phyloP scores from a whole-genome alignment of 768 basidiomycete genomes.

The Tylopilus balloui region DNA sequence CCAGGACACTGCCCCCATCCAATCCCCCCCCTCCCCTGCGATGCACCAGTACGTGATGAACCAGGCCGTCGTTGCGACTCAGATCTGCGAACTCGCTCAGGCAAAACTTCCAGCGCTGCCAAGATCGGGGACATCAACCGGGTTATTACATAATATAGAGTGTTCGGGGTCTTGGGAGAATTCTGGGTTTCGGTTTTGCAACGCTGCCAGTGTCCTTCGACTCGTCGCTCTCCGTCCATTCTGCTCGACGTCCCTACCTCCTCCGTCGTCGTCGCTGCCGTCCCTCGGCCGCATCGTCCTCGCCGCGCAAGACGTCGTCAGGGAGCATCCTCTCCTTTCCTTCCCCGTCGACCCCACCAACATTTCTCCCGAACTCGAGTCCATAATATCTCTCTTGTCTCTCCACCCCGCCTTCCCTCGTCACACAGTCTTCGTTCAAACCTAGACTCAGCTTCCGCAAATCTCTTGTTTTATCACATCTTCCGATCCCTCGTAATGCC shows the following conservation, averaged over 20 bases:
- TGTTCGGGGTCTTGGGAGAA: slow-evolving; percentile 34
- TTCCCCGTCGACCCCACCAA: slow-evolving; percentile 18
- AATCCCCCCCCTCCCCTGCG: too few species aligned
- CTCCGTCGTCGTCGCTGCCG: slow-evolving; percentile 18
- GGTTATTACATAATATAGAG: slow-evolving; percentile 16
- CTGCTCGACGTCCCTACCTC: slow-evolving; percentile 26
- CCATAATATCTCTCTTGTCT: slow-evolving; percentile 28
- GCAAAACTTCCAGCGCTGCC: too few species aligned
- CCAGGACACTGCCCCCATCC: too few species aligned
- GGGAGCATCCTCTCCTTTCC: slow-evolving; percentile 17
- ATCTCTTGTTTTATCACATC: slow-evolving; percentile 21
- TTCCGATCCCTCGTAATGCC: slow-evolving; percentile 34
- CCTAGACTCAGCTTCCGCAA: slow-evolving; percentile 17
- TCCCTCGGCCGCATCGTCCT: slow-evolving; percentile 20
- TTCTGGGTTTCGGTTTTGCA: slow-evolving; percentile 33
- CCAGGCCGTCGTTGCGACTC: too few species aligned
- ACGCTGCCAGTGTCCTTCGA: slow-evolving; percentile 29
- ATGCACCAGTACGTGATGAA: too few species aligned
- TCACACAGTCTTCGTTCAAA: slow-evolving; percentile 21
- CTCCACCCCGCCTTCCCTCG: slow-evolving; percentile 18
- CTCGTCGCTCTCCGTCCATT: slow-evolving; percentile 31
- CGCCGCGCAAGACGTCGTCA: slow-evolving; percentile 21
- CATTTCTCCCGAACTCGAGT: slow-evolving; percentile 2
- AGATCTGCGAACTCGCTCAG: too few species aligned
- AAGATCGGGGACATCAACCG: neutral